Evolutionary conservation across 2,329 filamentous ascomycete genomes (phyloP).

Genomic region (Pseudomassariella vexata): DNA sequence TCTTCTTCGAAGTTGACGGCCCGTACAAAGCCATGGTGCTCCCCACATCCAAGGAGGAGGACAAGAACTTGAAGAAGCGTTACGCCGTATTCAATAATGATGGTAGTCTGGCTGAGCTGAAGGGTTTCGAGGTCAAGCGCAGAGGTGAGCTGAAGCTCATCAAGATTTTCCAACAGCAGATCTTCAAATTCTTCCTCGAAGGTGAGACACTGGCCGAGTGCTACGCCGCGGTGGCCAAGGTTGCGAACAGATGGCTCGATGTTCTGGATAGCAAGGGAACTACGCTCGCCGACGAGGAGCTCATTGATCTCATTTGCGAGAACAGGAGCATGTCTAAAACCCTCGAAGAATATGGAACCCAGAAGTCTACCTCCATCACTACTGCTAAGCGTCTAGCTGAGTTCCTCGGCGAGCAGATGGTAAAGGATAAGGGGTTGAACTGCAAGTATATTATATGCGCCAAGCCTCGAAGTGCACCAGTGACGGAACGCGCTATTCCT

Average conservation of each 20-base stretch:
- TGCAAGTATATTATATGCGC: constrained; percentile 99
- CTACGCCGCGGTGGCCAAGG: constrained; percentile 85
- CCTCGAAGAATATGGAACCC: constrained; percentile 86
- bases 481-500: constrained; percentile 90
- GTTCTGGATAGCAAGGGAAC: constrained; percentile 83
- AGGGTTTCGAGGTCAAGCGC: constrained; percentile 96
- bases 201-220: constrained; percentile 82
- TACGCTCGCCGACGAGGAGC: constrained; percentile 89
- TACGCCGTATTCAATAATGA: constrained; percentile 99
- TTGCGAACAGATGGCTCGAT: constrained; percentile 95
- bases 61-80: constrained; percentile 98
- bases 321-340: constrained; percentile 98
- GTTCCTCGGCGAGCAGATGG: constrained; percentile 96
- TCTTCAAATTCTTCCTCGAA: constrained; percentile 98
- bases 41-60: constrained; percentile 95
- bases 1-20: constrained; percentile 98
- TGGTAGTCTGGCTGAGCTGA: constrained; percentile 88
- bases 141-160: constrained; percentile 97
- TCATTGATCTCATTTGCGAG: constrained; percentile 99
- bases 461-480: constrained; percentile 77
- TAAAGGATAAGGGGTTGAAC: constrained; percentile 97
- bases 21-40: constrained; percentile 97
- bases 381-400: constrained; percentile 92
- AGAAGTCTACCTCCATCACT: constrained; percentile 99
- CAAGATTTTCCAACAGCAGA: constrained; percentile 98